Conservation (phyloP, 2,329 filamentous ascomycete species). For the Aspergillus candidus region DNA sequence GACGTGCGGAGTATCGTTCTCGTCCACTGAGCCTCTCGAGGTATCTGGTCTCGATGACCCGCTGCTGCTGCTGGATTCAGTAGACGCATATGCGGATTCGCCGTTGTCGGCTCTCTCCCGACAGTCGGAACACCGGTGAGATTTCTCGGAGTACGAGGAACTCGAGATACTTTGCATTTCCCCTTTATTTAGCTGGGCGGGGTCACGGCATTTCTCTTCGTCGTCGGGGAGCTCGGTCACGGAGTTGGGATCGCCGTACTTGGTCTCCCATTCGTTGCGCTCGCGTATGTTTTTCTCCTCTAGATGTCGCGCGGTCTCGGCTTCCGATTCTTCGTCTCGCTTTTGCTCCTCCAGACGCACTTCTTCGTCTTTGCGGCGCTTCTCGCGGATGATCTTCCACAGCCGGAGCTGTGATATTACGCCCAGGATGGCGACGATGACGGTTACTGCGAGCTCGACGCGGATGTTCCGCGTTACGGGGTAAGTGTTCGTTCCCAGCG, state of each 20-base stretch:
- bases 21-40: neutral
- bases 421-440: constrained; percentile 69
- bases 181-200: constrained; percentile 16
- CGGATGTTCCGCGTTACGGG: constrained; percentile 80
- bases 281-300: constrained; percentile 43
- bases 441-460: constrained; percentile 72
- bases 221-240: constrained; percentile 23
- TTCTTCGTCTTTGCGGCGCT: constrained; percentile 42
- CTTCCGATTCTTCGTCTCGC: constrained; percentile 58
- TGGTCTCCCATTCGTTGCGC: constrained; percentile 63
- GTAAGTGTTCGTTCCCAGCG: constrained; percentile 68
- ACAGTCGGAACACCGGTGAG: constrained; percentile 17
- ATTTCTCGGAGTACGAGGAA: constrained; percentile 9
- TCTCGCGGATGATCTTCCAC: constrained; percentile 68
- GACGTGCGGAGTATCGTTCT: constrained; percentile 7
- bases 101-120: constrained; percentile 10
- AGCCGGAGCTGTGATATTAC: constrained; percentile 78
- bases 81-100: constrained; percentile 8
- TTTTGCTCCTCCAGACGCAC: constrained; percentile 49
- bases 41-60: neutral
- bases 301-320: constrained; percentile 58
- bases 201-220: constrained; percentile 11
- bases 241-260: constrained; percentile 56
- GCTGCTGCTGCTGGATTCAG: constrained; percentile 4
- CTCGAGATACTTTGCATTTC: constrained; percentile 20